Evolutionary conservation across 306 rosid genomes (phyloP).

Genomic region (Pyrus betulifolia): DNA sequence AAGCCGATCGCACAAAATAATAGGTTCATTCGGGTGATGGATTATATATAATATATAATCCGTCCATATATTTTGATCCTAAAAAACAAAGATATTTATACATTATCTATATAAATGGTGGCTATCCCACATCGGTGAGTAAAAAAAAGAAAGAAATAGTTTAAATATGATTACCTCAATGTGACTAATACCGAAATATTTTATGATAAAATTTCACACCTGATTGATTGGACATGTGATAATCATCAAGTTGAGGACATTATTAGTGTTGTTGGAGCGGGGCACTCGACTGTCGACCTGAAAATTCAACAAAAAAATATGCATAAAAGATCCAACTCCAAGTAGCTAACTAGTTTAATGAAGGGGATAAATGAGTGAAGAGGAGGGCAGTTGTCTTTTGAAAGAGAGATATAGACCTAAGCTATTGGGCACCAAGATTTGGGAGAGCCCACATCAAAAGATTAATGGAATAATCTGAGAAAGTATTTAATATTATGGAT

Average conservation of each 20-base stretch:
- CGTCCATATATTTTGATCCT: not conserved
- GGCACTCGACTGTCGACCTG: accelerated
- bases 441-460: constrained; percentile 47
- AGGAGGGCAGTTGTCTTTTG: constrained; percentile 2
- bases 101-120: not conserved
- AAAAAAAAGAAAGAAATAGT: too few relatives aligned
- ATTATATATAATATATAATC: not conserved
- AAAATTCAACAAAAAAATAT: not conserved
- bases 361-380: constrained; percentile 11
- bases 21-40: not conserved
- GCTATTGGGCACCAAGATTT: constrained; percentile 61
- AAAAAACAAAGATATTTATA: not conserved
- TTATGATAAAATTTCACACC: accelerated
- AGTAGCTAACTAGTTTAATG: not conserved
- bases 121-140: too few relatives aligned
- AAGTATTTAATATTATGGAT: constrained; percentile 21
- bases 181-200: too few relatives aligned
- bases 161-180: too few relatives aligned
- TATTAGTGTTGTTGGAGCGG: too few relatives aligned
- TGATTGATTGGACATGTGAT: accelerated
- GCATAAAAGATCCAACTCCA: not conserved
- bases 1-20: not conserved
- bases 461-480: constrained; percentile 38
- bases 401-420: constrained; percentile 26
- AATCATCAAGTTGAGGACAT: accelerated